Evolutionary conservation across 1,284 basidiomycete species (phyloP).

Genomic region (Athelia sp.): DNA sequence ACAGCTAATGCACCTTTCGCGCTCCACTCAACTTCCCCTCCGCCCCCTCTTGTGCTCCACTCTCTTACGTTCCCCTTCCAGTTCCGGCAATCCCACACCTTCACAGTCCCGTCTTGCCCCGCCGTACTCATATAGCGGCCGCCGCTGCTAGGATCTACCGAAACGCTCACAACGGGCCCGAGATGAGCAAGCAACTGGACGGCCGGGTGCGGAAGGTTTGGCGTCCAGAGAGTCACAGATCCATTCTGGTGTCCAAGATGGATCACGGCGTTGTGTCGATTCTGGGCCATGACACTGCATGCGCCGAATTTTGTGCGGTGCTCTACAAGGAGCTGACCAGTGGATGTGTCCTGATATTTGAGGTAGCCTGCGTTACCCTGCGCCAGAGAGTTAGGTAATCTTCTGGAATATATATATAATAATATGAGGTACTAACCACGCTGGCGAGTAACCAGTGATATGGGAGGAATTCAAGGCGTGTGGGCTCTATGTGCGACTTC

Average conservation of each 20-base stretch:
- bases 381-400: too few species aligned
- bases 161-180: conserved; percentile 80
- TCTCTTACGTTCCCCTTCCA: conserved; percentile 85
- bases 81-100: conserved; percentile 95
- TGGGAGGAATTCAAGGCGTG: conserved; percentile 87
- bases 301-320: conserved; percentile 91
- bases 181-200: conserved; percentile 90
- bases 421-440: too few species aligned
- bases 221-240: conserved; percentile 93
- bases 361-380: conserved; percentile 87
- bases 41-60: conserved; percentile 69
- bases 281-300: conserved; percentile 87
- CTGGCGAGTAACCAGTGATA: conserved; percentile 94
- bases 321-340: conserved; percentile 82
- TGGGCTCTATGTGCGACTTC: conserved; percentile 85
- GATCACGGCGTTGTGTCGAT: conserved; percentile 88
- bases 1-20: conserved; percentile 83
- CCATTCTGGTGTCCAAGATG: conserved; percentile 93
- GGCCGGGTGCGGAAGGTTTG: conserved; percentile 87
- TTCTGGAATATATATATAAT: too few species aligned
- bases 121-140: conserved; percentile 91
- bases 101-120: conserved; percentile 86
- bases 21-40: conserved; percentile 70
- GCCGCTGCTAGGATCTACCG: conserved; percentile 78
- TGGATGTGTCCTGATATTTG: conserved; percentile 97